phyloP scores from a whole-genome alignment of 2,329 filamentous ascomycete genomes.

The Penicillium sp. region DNA sequence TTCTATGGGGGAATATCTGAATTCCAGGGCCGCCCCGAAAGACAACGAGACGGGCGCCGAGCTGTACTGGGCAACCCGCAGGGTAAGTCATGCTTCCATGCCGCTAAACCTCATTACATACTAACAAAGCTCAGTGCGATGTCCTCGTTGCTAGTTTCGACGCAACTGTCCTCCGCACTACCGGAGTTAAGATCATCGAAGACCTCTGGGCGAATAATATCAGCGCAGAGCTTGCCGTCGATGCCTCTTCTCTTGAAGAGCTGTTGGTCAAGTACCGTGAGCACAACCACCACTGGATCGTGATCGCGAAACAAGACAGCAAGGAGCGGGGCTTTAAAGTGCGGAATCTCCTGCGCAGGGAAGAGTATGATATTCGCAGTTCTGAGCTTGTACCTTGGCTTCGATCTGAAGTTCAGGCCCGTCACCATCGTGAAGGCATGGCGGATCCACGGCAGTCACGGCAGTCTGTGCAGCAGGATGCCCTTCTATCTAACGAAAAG shows the following conservation, averaged over 20 bases:
- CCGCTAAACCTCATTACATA: neutral
- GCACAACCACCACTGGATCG: slow-evolving; percentile 80
- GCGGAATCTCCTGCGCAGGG: slow-evolving; percentile 72
- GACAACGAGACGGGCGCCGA: slow-evolving; percentile 64
- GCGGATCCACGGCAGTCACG: slow-evolving; percentile 45
- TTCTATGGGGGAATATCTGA: slow-evolving; percentile 55
- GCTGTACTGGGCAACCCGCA: slow-evolving; percentile 60
- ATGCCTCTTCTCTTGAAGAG: slow-evolving; percentile 76
- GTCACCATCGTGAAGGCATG: slow-evolving; percentile 60
- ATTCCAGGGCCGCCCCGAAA: slow-evolving; percentile 61
- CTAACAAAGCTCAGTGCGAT: slow-evolving; percentile 62
- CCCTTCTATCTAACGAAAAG: slow-evolving; percentile 40
- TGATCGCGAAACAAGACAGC: slow-evolving; percentile 73
- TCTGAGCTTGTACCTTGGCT: slow-evolving; percentile 77
- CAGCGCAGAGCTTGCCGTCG: slow-evolving; percentile 80
- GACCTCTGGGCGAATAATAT: slow-evolving; percentile 80
- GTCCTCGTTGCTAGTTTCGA: slow-evolving; percentile 89
- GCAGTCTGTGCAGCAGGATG: slow-evolving; percentile 43
- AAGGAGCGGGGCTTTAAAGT: slow-evolving; percentile 66
- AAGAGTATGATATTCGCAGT: slow-evolving; percentile 74
- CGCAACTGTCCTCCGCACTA: slow-evolving; percentile 68
- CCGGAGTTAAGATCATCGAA: slow-evolving; percentile 73
- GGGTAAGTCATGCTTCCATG: slow-evolving; percentile 50
- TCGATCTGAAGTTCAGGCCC: slow-evolving; percentile 75
- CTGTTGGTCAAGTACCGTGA: slow-evolving; percentile 65